A percentile compares a stretch with the other conserved stretches of the same genome.
Conservation (phyloP, 164 flowering plant species). For the Berberis vulgaris region DNA sequence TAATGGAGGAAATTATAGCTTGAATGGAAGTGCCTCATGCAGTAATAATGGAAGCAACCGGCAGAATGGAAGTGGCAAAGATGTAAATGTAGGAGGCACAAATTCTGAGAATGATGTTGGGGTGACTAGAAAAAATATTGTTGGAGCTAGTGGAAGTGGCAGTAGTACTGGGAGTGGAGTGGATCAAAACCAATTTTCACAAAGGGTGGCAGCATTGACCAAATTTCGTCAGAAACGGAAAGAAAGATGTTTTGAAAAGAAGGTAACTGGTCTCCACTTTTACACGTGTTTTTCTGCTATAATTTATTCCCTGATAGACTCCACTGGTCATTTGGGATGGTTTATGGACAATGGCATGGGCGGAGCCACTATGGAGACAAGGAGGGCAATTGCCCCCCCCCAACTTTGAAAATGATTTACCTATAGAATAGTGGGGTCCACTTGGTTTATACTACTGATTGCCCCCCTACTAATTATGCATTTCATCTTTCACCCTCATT, state of each 20-base stretch:
- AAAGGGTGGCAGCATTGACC: slow-evolving; percentile 71
- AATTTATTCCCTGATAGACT: background rate
- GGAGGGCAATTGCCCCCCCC: background rate
- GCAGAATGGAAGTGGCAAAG: slow-evolving; percentile 48
- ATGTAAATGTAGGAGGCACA: slow-evolving; percentile 24
- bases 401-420: background rate
- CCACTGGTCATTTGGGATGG: background rate
- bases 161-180: slow-evolving; percentile 30
- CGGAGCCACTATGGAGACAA: too few relatives aligned
- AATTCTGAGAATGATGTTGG: slow-evolving; percentile 46
- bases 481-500: background rate
- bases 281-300: background rate
- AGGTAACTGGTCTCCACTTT: slow-evolving; percentile 30
- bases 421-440: background rate
- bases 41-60: slow-evolving; percentile 72
- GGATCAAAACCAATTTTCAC: slow-evolving; percentile 47
- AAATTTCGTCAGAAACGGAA: slow-evolving; percentile 79
- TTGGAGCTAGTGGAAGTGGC: slow-evolving; percentile 27
- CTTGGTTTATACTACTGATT: background rate
- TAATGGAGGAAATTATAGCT: slow-evolving; percentile 37
- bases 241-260: slow-evolving; percentile 75
- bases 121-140: slow-evolving; percentile 23
- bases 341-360: background rate
- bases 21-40: slow-evolving; percentile 65
- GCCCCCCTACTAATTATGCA: background rate